Evolutionary conservation across 805 yeast species (phyloP), one percentile per base, ranked within the genome.

Genomic region (Priceomyces fermenticarens): DNA sequence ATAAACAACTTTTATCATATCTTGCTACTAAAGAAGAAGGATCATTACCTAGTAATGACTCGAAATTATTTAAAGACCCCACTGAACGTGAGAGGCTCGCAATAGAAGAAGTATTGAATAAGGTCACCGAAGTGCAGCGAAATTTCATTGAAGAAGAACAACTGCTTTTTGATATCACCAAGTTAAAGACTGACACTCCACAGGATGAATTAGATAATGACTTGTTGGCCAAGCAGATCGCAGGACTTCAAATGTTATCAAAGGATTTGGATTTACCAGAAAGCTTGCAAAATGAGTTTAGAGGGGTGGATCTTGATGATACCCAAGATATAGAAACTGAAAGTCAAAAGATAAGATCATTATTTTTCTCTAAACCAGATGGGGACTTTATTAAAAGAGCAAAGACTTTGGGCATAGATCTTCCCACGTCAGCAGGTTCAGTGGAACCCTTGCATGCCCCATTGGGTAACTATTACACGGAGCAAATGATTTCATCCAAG

Each of bases 221-320:
- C 2, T 52, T 80, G 11, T 61, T 86, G 38, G 63, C 70, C 33
- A 73, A 77, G 43, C 95, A 86, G 56, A 56, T 86, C 14, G 60
- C 78, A 12, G 83, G 83, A 0, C 70, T 85, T 38, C 86, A 85
- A 53, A 54, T 84, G 12, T 60, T 86, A 31, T 76, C 88, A 2
- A 78, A 72, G 49, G 88, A 85, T 57, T 48, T 82, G 43, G 85
- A 81, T 53, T 59, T 86, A 35, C 88, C 91, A 0, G 72, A 68
- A 26, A 52, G 65, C 3, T 54, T 83, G 13, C 78, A 78, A 47
- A 42, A 53, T 2, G 65, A 60, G 4, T 68, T 64, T 13, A 55
- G 42, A 20, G 63, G 40, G 23, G 30, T 38, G 2, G 14, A 39
- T 7, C 39, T 35, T 7, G 14, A 15, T 10, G n/a, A 34, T 4